phyloP scores from a whole-genome alignment of 2,329 filamentous ascomycete genomes.

The Penicillium aurantiogriseum region DNA sequence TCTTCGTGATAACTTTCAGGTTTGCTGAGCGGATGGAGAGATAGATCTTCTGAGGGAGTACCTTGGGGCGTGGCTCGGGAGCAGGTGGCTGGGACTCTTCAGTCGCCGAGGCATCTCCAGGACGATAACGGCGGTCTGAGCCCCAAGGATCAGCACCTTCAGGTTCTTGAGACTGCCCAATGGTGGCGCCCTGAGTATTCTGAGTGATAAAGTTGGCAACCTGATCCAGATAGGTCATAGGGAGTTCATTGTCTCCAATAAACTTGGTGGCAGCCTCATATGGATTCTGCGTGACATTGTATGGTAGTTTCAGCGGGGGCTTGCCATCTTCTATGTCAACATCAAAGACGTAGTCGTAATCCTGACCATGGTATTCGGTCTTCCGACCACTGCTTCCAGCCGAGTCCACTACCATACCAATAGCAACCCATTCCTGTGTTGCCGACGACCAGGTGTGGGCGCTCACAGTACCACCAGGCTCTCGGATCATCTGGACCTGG shows the following conservation, averaged over 20 bases:
- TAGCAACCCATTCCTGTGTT: constrained; percentile 74
- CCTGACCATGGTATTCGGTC: constrained; percentile 73
- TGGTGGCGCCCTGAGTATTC: constrained; percentile 81
- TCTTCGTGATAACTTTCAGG: constrained; percentile 67
- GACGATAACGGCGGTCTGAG: constrained; percentile 73
- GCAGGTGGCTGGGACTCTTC: constrained; percentile 24
- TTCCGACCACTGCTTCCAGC: constrained; percentile 79
- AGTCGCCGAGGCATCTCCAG: constrained; percentile 58
- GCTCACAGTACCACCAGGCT: constrained; percentile 75
- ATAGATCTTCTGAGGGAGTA: constrained; percentile 76
- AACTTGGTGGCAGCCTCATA: constrained; percentile 92
- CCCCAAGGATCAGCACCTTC: constrained; percentile 70
- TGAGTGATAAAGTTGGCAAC: constrained; percentile 89
- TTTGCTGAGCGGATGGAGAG: constrained; percentile 75
- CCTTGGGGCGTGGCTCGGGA: constrained; percentile 52
- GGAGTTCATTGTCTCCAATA: constrained; percentile 82
- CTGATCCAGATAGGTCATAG: constrained; percentile 82
- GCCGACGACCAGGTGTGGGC: constrained; percentile 82
- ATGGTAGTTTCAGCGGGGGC: constrained; percentile 88
- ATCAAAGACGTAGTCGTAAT: constrained; percentile 95
- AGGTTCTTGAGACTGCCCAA: constrained; percentile 62
- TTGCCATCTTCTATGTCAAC: constrained; percentile 95
- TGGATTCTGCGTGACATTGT: constrained; percentile 86
- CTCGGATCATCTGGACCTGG: constrained; percentile 87
- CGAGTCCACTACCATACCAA: constrained; percentile 92